Evolutionary conservation across 2,329 filamentous ascomycete species (phyloP).

Genomic region (Fusarium sp.): DNA sequence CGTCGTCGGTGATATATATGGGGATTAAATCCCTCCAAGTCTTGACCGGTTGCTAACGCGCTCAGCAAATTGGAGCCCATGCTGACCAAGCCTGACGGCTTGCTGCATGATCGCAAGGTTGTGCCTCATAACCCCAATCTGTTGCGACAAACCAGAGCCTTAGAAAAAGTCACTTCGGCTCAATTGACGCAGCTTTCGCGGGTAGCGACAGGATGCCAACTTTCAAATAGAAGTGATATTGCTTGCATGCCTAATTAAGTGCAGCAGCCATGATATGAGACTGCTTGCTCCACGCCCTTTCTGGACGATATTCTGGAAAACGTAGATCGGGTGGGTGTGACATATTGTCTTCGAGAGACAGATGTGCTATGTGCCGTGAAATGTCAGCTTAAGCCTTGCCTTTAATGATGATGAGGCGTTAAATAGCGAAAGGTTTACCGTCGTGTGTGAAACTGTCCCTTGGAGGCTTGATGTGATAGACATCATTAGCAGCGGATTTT

Average conservation of each 20-base stretch:
- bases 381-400: slow-evolving; percentile 26
- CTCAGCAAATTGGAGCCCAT: slow-evolving; percentile 30
- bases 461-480: neutral
- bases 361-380: slow-evolving; percentile 6
- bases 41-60: slow-evolving; percentile 38
- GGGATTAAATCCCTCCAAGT: slow-evolving; percentile 25
- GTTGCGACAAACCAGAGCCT: slow-evolving; percentile 11
- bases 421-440: neutral
- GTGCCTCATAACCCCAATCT: slow-evolving; percentile 17
- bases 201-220: slow-evolving; percentile 18
- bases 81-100: slow-evolving; percentile 32
- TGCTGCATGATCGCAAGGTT: slow-evolving; percentile 43
- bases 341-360: slow-evolving; percentile 9
- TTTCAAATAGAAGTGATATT: slow-evolving; percentile 20
- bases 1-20: slow-evolving; percentile 35
- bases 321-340: slow-evolving; percentile 6
- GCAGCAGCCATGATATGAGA: slow-evolving; percentile 26
- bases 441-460: neutral
- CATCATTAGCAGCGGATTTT: neutral
- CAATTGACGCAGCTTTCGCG: slow-evolving; percentile 30
- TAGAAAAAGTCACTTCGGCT: slow-evolving; percentile 18
- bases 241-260: slow-evolving; percentile 29
- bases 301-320: slow-evolving; percentile 19
- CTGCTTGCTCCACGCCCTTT: neutral
- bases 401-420: neutral